Evolutionary conservation across 106 monocot genomes (phyloP).

Genomic region (Acorus gramineus): DNA sequence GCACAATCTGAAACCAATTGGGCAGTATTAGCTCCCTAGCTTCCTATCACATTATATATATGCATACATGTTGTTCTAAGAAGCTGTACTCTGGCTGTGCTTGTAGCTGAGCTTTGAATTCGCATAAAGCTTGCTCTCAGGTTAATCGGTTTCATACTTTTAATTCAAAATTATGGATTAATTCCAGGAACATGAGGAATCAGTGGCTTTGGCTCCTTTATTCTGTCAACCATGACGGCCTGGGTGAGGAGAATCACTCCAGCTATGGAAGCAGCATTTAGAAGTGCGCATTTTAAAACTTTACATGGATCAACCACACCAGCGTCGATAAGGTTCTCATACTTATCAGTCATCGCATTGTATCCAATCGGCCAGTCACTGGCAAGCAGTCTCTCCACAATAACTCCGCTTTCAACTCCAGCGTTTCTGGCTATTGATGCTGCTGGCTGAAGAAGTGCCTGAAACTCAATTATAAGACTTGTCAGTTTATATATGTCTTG

Average conservation of each 20-base stretch:
- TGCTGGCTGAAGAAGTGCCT: conserved; percentile 93
- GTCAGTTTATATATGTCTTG: no score
- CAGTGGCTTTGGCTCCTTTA: conserved; percentile 48
- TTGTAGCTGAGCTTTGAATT: no score
- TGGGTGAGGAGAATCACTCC: conserved; percentile 77
- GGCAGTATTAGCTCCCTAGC: no score
- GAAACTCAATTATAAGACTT: conserved; percentile 2
- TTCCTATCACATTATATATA: no score
- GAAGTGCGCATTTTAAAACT: conserved; percentile 84
- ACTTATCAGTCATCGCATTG: conserved; percentile 69
- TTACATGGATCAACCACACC: conserved; percentile 88
- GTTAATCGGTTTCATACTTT: no score
- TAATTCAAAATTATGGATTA: conserved; percentile 20
- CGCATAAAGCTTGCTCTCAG: no score
- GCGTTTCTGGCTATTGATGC: conserved; percentile 70
- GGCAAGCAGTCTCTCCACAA: conserved; percentile 74
- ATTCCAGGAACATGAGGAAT: conserved; percentile 80
- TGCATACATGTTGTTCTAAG: no score
- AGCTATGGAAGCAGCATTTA: conserved; percentile 86
- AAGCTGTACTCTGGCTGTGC: no score
- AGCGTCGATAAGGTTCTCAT: conserved; percentile 56
- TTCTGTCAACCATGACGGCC: conserved; percentile 75
- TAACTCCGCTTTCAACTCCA: conserved; percentile 53
- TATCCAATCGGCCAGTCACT: conserved; percentile 68
- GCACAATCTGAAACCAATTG: no score